Base-by-base conservation (phyloP, 1,139 yeast genomes). In the Candida sp. region DNA sequence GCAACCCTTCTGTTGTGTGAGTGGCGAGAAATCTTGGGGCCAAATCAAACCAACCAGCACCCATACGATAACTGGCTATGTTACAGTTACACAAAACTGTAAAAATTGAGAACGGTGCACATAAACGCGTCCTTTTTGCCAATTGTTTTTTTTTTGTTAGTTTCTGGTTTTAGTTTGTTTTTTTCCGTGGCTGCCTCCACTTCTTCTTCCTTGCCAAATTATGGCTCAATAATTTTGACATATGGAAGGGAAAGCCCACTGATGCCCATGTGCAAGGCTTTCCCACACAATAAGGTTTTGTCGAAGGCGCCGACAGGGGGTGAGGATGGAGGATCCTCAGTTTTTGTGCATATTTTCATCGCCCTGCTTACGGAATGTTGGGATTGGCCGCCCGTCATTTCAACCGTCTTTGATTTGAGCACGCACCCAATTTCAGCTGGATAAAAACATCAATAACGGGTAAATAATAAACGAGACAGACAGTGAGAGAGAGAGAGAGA, bases 1-100 rank as follows among this genome's bases (percentile, higher is more conserved):
- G 70, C 37, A 92, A 72, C 49, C 96, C 78, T 54, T n/a, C 87
- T 80, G 63, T 92, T 97, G 35, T 82, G 78, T n/a, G n/a, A n/a
- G n/a, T n/a, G n/a, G n/a, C n/a, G n/a, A n/a, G n/a, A n/a, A 31
- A 9, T 9, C 5, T 31, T 9, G 3, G 8, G n/a, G 3, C 4
- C n/a, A 31, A 31, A 9, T 31, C 33, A 9, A 31, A 3, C 33
- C 3, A 31, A 5, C 33, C 3, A 3, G 33, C n/a, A 31, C n/a
- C 8, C n/a, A n/a, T n/a, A n/a, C n/a, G n/a, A 31, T 31, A 31
- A 31, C 9, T n/a, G n/a, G n/a, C n/a, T n/a, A n/a, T n/a, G n/a
- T n/a, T n/a, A n/a, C 96, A 17, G 26, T 35, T 12, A 35, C 39
- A 35, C 39, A 35, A 35, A 35, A 35, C 8, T 5, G 3, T 6